Conservation (phyloP, 2,329 filamentous ascomycete genomes). For the Grosmannia serpens region DNA sequence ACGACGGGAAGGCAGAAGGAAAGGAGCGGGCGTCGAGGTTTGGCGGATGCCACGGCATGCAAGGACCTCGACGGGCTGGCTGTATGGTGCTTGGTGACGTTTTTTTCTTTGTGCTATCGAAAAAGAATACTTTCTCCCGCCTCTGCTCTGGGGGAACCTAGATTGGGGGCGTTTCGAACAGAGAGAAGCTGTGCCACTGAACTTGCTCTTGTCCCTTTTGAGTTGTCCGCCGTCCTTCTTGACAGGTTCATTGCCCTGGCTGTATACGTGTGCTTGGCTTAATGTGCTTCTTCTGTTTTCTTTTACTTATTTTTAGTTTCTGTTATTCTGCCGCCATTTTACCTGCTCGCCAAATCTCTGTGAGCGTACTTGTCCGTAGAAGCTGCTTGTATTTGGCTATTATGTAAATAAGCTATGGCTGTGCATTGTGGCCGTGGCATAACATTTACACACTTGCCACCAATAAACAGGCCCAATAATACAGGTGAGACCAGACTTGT, state of each 20-base stretch:
- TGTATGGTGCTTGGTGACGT: neutral
- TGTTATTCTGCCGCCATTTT: neutral
- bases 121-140: neutral
- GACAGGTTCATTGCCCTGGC: neutral
- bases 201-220: neutral
- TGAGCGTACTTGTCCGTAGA: neutral
- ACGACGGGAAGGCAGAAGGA: neutral
- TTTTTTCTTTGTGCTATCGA: neutral
- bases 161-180: neutral
- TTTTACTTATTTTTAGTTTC: neutral
- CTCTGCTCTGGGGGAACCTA: neutral
- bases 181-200: neutral
- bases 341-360: neutral
- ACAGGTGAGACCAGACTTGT: neutral
- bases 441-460: neutral
- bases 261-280: neutral
- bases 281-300: neutral
- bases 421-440: too few species aligned
- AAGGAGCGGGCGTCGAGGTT: neutral
- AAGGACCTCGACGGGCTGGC: neutral
- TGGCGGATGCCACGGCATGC: neutral
- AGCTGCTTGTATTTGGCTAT: too few species aligned
- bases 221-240: neutral
- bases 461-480: too few species aligned
- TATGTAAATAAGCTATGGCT: too few species aligned